Conservation (phyloP, 2,329 filamentous ascomycete species). For the Fusarium sacchari region DNA sequence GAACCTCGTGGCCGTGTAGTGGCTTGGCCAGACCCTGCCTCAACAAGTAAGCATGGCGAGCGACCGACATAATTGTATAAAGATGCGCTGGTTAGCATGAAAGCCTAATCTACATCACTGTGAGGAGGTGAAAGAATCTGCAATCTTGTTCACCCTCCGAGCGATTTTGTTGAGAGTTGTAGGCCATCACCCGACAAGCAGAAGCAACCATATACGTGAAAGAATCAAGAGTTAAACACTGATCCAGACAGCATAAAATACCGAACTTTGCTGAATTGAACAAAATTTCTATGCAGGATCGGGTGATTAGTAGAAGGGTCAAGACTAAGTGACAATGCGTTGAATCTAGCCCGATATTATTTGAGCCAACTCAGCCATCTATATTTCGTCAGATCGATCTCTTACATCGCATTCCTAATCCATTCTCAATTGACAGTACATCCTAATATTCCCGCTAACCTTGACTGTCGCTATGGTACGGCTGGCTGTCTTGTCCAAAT, state of each 20-base stretch:
- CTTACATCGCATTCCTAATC: too few relatives aligned
- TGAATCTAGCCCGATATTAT: background rate
- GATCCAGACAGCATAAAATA: accelerated
- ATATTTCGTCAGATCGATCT: accelerated
- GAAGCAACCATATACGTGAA: background rate
- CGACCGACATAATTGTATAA: background rate
- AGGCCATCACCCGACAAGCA: background rate
- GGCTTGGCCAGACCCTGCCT: background rate
- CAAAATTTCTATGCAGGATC: accelerated
- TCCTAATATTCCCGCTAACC: accelerated
- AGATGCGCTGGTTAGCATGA: background rate
- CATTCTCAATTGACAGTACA: accelerated
- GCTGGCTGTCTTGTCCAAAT: background rate
- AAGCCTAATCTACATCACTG: accelerated
- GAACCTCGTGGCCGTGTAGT: background rate
- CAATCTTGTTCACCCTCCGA: accelerated
- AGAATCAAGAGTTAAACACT: accelerated
- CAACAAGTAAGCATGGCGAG: background rate
- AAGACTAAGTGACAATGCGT: accelerated
- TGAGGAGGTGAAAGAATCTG: accelerated
- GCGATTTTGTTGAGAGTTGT: background rate
- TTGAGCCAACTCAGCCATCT: accelerated
- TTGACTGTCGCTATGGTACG: background rate
- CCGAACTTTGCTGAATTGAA: accelerated
- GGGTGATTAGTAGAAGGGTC: accelerated